Percentiles rank a stretch among this genome's conserved stretches.
Conservation (phyloP, 257 asterid species). For the Ilex aquifolium region DNA sequence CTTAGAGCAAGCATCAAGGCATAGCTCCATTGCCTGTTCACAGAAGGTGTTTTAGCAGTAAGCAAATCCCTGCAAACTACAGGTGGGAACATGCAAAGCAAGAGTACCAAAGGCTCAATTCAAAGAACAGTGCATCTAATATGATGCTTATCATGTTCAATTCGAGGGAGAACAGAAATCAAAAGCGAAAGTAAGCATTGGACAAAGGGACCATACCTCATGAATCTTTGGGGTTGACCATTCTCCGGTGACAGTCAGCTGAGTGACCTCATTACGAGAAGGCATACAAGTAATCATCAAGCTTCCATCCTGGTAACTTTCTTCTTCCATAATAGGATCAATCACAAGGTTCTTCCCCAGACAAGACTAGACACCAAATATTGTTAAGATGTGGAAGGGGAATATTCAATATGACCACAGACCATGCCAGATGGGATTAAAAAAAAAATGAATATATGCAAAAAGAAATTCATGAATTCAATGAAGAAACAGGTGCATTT, state of each 20-base stretch:
- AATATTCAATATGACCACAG: not conserved
- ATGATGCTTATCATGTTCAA: too few species aligned
- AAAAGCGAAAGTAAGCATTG: not conserved
- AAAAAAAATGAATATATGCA: too few species aligned
- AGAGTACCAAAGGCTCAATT: too few species aligned
- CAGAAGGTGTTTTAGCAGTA: not conserved
- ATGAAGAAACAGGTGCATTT: too few species aligned
- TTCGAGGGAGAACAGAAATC: not conserved
- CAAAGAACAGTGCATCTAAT: too few species aligned
- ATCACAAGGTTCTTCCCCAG: constrained; percentile 73
- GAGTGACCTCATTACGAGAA: constrained; percentile 84
- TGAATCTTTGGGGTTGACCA: constrained; percentile 79
- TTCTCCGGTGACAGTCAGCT: constrained; percentile 78
- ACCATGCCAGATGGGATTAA: too few species aligned
- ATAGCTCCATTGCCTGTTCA: constrained; percentile 81
- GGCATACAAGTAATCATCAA: constrained; percentile 82
- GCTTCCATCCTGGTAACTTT: constrained; percentile 71
- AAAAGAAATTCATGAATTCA: too few species aligned
- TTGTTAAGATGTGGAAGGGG: not conserved
- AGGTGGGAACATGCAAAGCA: too few species aligned
- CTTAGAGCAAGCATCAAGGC: constrained; percentile 89
- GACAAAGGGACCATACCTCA: constrained; percentile 49
- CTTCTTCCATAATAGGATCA: constrained; percentile 85
- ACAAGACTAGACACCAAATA: constrained; percentile 42
- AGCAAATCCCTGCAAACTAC: too few species aligned